Base-by-base conservation (phyloP, 2,329 filamentous ascomycete species). In the Hymenotorrendiella dingleyae region DNA sequence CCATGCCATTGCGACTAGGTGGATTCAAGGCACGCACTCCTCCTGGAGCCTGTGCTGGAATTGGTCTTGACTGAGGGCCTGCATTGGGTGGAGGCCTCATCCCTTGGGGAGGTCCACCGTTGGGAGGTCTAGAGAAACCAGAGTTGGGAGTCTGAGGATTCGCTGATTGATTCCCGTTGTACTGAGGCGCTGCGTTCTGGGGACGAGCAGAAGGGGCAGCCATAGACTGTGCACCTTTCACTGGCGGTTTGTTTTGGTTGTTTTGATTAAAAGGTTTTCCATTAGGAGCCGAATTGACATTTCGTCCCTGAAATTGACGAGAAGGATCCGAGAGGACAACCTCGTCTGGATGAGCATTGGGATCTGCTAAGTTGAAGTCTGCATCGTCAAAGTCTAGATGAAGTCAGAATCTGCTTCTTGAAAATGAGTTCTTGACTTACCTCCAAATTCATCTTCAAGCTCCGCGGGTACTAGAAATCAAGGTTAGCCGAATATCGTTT, bases 281-380 rank as follows among this genome's bases (percentile, higher is more conserved):
- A 43, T 50, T 59, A 9, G 36, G 35, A 9, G 27, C 26, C 20
- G 36, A 17, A 29, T 47, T 53, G 16, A 19, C 40, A 43, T 47
- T 54, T 47, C 45, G 42, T 36, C 33, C 41, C 20, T 48, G 54
- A 21, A 53, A 52, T 32, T 54, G 43, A n/a, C 43, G 44, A 14
- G 53, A 53, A 21, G 53, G 42, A n/a, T 61, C 61, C 6, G 72
- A 65, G 10, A 90, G 63, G 22, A 74, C 65, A n/a, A 91, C 72
- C 59, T 91, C 86, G 60, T 93, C 86, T 4, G 85, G 84, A 56
- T 89, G 82, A 16, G 75, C 82, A 37, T 61, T 54, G 32, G 86
- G 74, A 48, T 63, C 61, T 36, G 85, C 74, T 6, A 84, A 81
- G 36, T 76, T 80, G 58, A 90, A 88, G 61, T 89, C 85, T 39